Base-by-base conservation (phyloP, 2,329 filamentous ascomycete genomes). In the Thielaviopsis cerberus region DNA sequence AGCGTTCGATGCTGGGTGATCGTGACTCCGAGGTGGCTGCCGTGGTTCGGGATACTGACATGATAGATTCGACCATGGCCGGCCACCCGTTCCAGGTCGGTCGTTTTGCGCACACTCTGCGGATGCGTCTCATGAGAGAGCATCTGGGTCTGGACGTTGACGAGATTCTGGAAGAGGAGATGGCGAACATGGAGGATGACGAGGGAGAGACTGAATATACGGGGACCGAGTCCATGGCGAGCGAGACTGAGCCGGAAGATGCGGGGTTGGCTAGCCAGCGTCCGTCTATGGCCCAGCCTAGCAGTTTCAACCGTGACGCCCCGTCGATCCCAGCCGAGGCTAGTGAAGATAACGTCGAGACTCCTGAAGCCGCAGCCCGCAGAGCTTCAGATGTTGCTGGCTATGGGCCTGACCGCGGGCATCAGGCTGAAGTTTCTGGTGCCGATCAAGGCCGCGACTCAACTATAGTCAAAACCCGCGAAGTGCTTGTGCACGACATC, bases 81-180 rank as follows among this genome's bases (percentile, higher is more conserved):
- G 90, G 90, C 41, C 76, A 85, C 65, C 87, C 89, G 4, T 98
- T 94, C 69, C 82, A 84, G 58, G 92, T 97, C 37, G 90, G 89
- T 51, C 82, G 88, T 25, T 98, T 96, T 69, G 87, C 92, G 5
- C 90, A 97, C 68, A 92, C 88, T 0, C 78, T 98, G 56, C 88
- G 92, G 27, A 83, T 96, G 74, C 85, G 92, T 25, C 75, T 97
- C 54, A 97, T 97, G 92, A 81, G 91, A 62, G 92, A 98, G 70
- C 92, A 98, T 72, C 75, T 98, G 27, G 92, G 92, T n/a, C 74
- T 97, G 45, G 90, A 97, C 66, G 88, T 95, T 3, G 92, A 98
- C 68, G 86, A 88, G 65, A 83, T 96, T 61, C 81, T 87, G 66
- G 88, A 92, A 66, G 81, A 91, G 61, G 83, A 89, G 63, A 77